Conservation (phyloP, 805 yeast species). For the Millerozyma acaciae region DNA sequence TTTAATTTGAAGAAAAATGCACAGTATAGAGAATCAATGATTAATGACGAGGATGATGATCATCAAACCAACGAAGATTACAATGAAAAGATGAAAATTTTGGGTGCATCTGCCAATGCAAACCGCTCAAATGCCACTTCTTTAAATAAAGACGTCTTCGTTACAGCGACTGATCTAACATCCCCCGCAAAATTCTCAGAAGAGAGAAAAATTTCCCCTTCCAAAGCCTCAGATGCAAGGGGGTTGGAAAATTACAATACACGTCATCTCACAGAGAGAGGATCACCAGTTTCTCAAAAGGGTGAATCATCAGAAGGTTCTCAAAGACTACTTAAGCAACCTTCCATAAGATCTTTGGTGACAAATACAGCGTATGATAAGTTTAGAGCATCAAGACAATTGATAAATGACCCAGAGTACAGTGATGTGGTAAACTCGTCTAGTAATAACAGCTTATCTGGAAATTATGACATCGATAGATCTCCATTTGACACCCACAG, state of each 20-base stretch:
- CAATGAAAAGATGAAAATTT: slow-evolving; percentile 12
- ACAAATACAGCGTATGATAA: slow-evolving; percentile 36
- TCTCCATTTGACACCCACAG: too few relatives aligned
- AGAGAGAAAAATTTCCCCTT: slow-evolving; percentile 1
- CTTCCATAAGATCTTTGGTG: slow-evolving; percentile 23
- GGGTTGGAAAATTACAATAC: background rate
- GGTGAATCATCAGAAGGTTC: slow-evolving; percentile 7
- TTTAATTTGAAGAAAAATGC: slow-evolving; percentile 11
- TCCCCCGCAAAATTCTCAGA: slow-evolving; percentile 7
- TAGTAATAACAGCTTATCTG: background rate
- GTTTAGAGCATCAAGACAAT: slow-evolving; percentile 16
- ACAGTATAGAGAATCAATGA: slow-evolving; percentile 11
- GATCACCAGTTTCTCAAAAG: slow-evolving; percentile 7
- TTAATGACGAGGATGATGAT: slow-evolving; percentile 12
- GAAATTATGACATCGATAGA: background rate
- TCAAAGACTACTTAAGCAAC: slow-evolving; percentile 12
- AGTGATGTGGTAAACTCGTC: background rate
- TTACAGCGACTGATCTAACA: slow-evolving; percentile 19
- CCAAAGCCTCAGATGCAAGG: too few relatives aligned
- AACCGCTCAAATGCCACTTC: slow-evolving; percentile 10
- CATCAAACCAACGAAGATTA: slow-evolving; percentile 8
- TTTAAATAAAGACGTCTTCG: slow-evolving; percentile 18
- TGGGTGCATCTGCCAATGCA: slow-evolving; percentile 13
- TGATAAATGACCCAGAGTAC: background rate
- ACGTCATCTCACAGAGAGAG: slow-evolving; percentile 6